Conservation (phyloP, 176 grass and related monocot genomes). For the Echinochloa phyllopogon region DNA sequence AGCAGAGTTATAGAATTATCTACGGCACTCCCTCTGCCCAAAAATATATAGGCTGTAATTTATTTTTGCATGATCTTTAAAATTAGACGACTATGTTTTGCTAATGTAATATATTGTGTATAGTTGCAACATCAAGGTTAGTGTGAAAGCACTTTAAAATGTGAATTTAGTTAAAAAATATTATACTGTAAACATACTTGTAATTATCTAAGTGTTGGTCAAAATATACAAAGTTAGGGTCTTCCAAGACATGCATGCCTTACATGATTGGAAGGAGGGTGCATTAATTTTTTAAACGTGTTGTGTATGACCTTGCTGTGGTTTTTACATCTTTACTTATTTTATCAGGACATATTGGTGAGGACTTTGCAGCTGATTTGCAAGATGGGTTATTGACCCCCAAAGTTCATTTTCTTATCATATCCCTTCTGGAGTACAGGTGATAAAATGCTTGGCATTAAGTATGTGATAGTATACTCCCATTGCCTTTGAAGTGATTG, state of each 20-base stretch:
- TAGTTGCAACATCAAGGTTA: background rate
- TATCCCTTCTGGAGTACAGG: constrained; percentile 72
- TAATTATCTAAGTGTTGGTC: background rate
- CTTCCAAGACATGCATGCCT: background rate
- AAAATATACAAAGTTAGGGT: background rate
- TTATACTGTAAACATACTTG: background rate
- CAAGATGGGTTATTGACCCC: constrained; percentile 60
- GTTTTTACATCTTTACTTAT: constrained; percentile 25
- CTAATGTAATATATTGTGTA: background rate
- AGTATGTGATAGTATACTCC: background rate
- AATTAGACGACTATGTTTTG: background rate
- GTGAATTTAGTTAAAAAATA: background rate
- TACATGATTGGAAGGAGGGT: background rate
- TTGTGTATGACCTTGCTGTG: background rate
- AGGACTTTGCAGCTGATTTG: constrained; percentile 49
- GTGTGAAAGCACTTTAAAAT: background rate
- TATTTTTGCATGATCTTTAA: background rate
- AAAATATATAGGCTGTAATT: background rate
- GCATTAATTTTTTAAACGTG: constrained; percentile 4
- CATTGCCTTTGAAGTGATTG: constrained; percentile 23
- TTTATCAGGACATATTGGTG: constrained; percentile 57
- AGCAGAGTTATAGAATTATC: background rate
- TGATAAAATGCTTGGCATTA: constrained; percentile 22
- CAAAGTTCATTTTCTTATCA: constrained; percentile 69
- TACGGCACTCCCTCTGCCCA: background rate